Percentiles rank a stretch among this genome's conserved stretches.
Evolutionary conservation across 1,139 yeast species (phyloP).

Genomic region (Yamadazyma taylorii): DNA sequence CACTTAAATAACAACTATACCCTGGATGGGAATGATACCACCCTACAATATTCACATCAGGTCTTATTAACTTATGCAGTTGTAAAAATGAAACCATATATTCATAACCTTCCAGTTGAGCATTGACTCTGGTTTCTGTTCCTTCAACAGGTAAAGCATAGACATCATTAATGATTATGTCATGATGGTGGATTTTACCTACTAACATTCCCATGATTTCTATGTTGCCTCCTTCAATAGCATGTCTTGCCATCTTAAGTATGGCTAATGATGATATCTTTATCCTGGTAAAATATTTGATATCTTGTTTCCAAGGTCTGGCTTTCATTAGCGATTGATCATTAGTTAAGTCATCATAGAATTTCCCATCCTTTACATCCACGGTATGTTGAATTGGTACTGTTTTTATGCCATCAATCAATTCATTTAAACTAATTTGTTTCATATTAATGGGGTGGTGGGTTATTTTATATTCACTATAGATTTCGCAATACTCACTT

Average conservation of each 20-base stretch:
- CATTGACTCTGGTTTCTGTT: slow-evolving; percentile 93
- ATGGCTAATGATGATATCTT: slow-evolving; percentile 75
- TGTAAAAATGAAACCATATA: slow-evolving; percentile 86
- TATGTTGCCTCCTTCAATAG: slow-evolving; percentile 81
- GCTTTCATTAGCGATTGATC: slow-evolving; percentile 15
- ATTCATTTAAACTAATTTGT: slow-evolving; percentile 3
- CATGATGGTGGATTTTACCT: slow-evolving; percentile 62
- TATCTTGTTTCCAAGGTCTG: slow-evolving; percentile 45
- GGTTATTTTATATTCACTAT: slow-evolving; percentile 1
- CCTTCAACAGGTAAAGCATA: slow-evolving; percentile 93
- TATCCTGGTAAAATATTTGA: slow-evolving; percentile 65
- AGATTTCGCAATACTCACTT: background rate
- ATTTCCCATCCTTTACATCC: slow-evolving; percentile 10
- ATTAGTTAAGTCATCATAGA: slow-evolving; percentile 7
- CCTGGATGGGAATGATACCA: slow-evolving; percentile 99
- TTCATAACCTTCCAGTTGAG: slow-evolving; percentile 91
- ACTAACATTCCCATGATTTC: slow-evolving; percentile 96
- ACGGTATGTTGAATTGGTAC: slow-evolving; percentile 5
- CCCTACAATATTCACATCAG: slow-evolving; percentile 72
- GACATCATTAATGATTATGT: slow-evolving; percentile 75
- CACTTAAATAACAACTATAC: slow-evolving; percentile 92
- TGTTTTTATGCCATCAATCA: slow-evolving; percentile 7
- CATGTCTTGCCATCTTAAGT: slow-evolving; percentile 79
- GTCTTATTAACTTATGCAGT: slow-evolving; percentile 52
- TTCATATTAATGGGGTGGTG: too few relatives aligned